phyloP scores from a whole-genome alignment of 2,329 filamentous ascomycete species.

The Botrytis porri region DNA sequence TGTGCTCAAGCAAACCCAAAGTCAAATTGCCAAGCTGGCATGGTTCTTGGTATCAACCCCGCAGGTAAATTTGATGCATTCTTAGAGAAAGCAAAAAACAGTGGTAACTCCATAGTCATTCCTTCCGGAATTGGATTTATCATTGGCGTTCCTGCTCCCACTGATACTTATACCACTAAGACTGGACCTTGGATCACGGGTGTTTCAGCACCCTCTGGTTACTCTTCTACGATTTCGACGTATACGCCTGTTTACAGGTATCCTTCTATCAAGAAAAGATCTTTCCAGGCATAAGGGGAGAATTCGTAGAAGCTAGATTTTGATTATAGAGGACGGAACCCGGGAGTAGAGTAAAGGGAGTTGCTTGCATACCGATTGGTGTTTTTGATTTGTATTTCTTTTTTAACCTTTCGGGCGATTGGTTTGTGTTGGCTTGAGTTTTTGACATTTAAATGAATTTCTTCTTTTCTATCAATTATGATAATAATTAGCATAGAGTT shows the following conservation, averaged over 20 bases:
- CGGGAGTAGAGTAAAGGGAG: background rate
- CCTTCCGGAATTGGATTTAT: background rate
- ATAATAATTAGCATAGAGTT: background rate
- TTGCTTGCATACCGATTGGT: background rate
- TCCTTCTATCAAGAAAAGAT: slow-evolving; percentile 1
- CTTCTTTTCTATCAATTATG: background rate
- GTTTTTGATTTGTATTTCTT: background rate
- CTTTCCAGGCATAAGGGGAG: background rate
- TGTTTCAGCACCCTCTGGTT: background rate
- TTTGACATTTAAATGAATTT: background rate
- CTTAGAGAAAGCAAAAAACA: background rate
- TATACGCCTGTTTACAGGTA: background rate
- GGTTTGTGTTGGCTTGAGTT: background rate
- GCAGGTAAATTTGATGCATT: slow-evolving; percentile 1
- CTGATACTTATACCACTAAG: background rate
- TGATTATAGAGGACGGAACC: background rate
- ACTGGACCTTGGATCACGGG: background rate
- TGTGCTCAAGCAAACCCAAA: background rate
- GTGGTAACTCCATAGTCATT: background rate
- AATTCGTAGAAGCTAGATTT: too few relatives aligned
- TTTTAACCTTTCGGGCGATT: background rate
- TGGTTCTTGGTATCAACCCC: slow-evolving; percentile 12
- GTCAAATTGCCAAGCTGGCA: background rate
- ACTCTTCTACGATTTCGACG: background rate
- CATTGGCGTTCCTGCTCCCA: background rate